Conservation (phyloP, 164 flowering plant genomes). For the Stephania cephalantha region DNA sequence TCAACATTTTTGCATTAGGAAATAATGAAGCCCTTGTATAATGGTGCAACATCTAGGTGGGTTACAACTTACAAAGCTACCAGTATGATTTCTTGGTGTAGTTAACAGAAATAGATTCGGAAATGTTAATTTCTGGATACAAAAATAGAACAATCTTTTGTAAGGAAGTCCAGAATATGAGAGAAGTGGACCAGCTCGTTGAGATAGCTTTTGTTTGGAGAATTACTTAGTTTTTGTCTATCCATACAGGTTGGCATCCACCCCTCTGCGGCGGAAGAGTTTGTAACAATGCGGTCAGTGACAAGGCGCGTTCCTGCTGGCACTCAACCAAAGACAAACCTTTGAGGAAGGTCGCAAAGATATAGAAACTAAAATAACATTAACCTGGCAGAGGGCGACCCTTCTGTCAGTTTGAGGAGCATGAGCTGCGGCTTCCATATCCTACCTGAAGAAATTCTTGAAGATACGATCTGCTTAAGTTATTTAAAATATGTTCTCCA, state of each 20-base stretch:
- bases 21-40: not conserved
- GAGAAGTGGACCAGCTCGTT: too few species aligned
- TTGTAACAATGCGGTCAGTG: constrained; percentile 85
- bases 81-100: too few species aligned
- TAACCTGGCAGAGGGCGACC: not conserved
- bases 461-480: not conserved
- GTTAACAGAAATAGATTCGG: too few species aligned
- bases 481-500: not conserved
- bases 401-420: not conserved
- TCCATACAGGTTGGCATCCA: constrained; percentile 75
- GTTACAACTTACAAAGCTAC: too few species aligned
- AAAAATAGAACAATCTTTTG: too few species aligned
- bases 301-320: constrained; percentile 53
- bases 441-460: not conserved
- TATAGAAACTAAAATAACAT: not conserved
- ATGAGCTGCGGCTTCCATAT: not conserved
- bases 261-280: constrained; percentile 98
- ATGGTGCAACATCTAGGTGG: not conserved
- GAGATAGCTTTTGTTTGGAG: too few species aligned
- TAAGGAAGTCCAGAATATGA: too few species aligned
- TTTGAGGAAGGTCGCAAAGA: constrained; percentile 16
- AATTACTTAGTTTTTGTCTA: too few species aligned
- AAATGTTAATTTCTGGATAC: too few species aligned
- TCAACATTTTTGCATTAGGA: not conserved
- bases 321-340: constrained; percentile 55